Conservation (phyloP, 1,139 yeast species). For the Hansenula sp. region DNA sequence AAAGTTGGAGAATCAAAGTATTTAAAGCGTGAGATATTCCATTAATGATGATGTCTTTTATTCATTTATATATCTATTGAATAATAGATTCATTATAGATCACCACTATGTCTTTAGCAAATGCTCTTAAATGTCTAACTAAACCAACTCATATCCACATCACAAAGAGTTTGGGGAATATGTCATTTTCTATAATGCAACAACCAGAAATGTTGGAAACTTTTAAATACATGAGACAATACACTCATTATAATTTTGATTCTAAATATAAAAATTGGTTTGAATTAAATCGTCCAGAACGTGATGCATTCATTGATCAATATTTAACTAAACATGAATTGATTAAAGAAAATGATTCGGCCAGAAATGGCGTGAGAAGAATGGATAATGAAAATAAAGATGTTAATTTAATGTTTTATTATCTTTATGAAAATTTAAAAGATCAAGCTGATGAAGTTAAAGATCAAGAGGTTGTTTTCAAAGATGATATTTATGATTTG, state of each 20-base stretch:
- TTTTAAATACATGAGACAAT: conserved; percentile 9
- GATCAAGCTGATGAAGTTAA: conserved; percentile 7
- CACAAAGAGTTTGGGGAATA: conserved; percentile 4
- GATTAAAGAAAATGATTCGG: not conserved
- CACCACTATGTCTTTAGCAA: no score
- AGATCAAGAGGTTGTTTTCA: not conserved
- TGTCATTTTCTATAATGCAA: conserved; percentile 7
- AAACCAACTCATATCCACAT: not conserved
- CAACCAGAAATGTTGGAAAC: conserved; percentile 4
- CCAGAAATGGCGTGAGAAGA: conserved; percentile 6
- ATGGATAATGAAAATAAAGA: conserved; percentile 11
- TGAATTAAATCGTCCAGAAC: conserved; percentile 4
- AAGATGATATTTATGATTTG: conserved; percentile 2
- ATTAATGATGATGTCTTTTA: no score
- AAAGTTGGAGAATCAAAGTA: not conserved
- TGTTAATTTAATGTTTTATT: conserved; percentile 11
- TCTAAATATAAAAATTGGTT: conserved; percentile 7
- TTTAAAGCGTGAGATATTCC: no score
- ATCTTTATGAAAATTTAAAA: conserved; percentile 11
- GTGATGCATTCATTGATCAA: conserved; percentile 5
- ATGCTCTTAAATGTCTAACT: not conserved
- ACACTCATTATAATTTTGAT: conserved; percentile 9
- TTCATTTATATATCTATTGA: no score
- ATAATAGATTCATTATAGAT: no score
- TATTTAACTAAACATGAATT: conserved; percentile 8